These are phyloP conservation scores for Suillus hirtellus DNA, from an alignment of 768 basidiomycete genomes.

Conservation along the genomic window DNA sequence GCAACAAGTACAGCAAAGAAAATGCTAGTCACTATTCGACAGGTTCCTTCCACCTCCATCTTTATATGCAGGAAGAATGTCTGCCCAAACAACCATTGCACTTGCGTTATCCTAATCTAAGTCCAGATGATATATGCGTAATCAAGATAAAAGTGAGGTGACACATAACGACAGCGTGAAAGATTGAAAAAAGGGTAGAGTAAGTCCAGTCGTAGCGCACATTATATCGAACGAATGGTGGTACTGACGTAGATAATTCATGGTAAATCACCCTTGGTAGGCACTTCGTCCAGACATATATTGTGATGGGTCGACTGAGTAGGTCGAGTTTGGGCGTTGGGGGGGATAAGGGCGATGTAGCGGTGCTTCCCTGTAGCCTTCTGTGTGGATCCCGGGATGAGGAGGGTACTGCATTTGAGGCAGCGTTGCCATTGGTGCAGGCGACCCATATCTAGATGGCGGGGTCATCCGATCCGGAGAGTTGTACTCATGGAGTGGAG, in stretches of 20 bases:
- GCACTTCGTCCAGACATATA: conserved; percentile 35
- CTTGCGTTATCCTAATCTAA: background rate
- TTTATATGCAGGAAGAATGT: conserved; percentile 12
- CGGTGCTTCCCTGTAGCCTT: conserved; percentile 58
- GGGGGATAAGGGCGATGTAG: conserved; percentile 55
- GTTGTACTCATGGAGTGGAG: conserved; percentile 29
- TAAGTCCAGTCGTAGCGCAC: conserved; percentile 20
- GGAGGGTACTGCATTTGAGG: conserved; percentile 45
- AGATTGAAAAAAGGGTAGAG: conserved; percentile 7
- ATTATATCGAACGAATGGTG: background rate
- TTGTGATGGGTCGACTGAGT: conserved; percentile 20
- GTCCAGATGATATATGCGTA: conserved; percentile 16
- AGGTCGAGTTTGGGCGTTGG: conserved; percentile 18
- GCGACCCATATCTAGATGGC: conserved; percentile 32
- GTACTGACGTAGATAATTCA: conserved; percentile 10
- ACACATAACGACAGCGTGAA: conserved; percentile 15
- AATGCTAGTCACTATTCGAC: conserved; percentile 12
- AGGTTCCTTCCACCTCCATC: conserved; percentile 7
- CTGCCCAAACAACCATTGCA: conserved; percentile 10
- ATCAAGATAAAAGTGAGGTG: conserved; percentile 17
- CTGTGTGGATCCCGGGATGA: conserved; percentile 25
- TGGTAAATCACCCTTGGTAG: conserved; percentile 21
- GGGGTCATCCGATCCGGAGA: conserved; percentile 22
- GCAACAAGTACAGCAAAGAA: conserved; percentile 11
- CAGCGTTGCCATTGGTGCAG: conserved; percentile 36